Base-by-base conservation (phyloP, 306 rosid species). In the Potentilla sterilis region DNA sequence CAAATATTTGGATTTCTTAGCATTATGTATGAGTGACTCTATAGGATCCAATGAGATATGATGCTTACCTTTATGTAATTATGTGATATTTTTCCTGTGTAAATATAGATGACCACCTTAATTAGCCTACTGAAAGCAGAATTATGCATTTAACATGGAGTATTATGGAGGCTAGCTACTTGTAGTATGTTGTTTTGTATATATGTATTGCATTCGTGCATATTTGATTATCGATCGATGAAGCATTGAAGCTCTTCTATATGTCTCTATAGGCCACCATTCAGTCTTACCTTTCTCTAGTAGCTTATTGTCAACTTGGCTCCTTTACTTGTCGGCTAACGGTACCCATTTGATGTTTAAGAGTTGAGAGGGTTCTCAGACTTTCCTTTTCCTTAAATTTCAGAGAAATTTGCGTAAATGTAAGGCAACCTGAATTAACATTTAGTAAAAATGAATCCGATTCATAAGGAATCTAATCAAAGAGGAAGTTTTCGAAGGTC, bases 291-390 rank as follows among this genome's bases (percentile, higher is more conserved):
- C 62, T 24, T 58, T 58, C 65, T 21, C 3, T 61, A 9, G 61
- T n/a, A 22, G 19, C 67, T 67, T 69, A 74, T 73, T 19, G 1
- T 74, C 52, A 37, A 51, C 44, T 48, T 54, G 87, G 62, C 3
- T 69, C 85, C 86, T 76, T 58, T 57, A 55, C 77, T 80, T 82
- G 82, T 85, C 28, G 28, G 28, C 28, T 28, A 28, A 0, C 28
- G 82, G 22, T 22, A 58, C 37, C 67, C 19, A 12, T 61, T 61
- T 14, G 9, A 61, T 61, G 13, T 4, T 32, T 32, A 32, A 32
- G 5, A 61, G 67, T 14, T 28, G 67, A 61, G 3, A 61, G 10
- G 41, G 38, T 14, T 32, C 6, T 14, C 19, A 61, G 41, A 61
- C n/a, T 61, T 61, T 32, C 18, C 22, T 18, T 51, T 51, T 16